These are phyloP conservation scores for Stagonosporopsis tanaceti DNA, from an alignment of 2,329 filamentous ascomycete species.

Conservation along the genomic window DNA sequence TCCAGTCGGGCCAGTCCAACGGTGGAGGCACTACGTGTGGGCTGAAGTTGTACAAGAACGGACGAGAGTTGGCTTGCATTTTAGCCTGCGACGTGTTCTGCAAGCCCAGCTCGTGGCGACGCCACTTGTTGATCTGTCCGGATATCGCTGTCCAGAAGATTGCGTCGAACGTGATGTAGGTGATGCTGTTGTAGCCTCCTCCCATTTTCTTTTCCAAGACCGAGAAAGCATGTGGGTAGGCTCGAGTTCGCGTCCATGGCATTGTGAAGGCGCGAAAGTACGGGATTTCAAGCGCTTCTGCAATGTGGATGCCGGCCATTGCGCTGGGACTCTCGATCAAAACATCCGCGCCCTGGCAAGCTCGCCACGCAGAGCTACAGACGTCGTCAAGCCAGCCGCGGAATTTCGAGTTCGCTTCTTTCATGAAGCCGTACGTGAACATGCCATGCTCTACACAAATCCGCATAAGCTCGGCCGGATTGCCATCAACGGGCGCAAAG, in stretches of 20 bases:
- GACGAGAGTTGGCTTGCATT: slow-evolving; percentile 96
- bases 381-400: slow-evolving; percentile 95
- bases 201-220: slow-evolving; percentile 94
- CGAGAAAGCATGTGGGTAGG: slow-evolving; percentile 95
- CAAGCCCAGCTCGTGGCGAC: slow-evolving; percentile 79
- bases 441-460: slow-evolving; percentile 97
- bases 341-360: slow-evolving; percentile 86
- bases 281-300: slow-evolving; percentile 88
- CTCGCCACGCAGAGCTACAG: slow-evolving; percentile 79
- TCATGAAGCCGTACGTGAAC: slow-evolving; percentile 91
- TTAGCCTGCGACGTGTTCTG: slow-evolving; percentile 85
- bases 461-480: slow-evolving; percentile 92
- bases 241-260: slow-evolving; percentile 96
- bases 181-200: slow-evolving; percentile 92
- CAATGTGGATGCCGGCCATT: slow-evolving; percentile 98
- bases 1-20: slow-evolving; percentile 96
- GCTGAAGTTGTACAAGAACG: slow-evolving; percentile 97
- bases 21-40: slow-evolving; percentile 93
- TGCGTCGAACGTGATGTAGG: slow-evolving; percentile 95
- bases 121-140: slow-evolving; percentile 91
- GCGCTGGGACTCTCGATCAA: slow-evolving; percentile 95
- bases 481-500: slow-evolving; percentile 86
- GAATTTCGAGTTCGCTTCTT: slow-evolving; percentile 77
- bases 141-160: slow-evolving; percentile 96
- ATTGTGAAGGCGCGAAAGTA: slow-evolving; percentile 99